Percentiles rank a stretch among this genome's conserved stretches.
These are phyloP conservation scores for Heliamphora pulchella DNA, from an alignment of 179 eudicot genomes.

Conservation along the genomic window DNA sequence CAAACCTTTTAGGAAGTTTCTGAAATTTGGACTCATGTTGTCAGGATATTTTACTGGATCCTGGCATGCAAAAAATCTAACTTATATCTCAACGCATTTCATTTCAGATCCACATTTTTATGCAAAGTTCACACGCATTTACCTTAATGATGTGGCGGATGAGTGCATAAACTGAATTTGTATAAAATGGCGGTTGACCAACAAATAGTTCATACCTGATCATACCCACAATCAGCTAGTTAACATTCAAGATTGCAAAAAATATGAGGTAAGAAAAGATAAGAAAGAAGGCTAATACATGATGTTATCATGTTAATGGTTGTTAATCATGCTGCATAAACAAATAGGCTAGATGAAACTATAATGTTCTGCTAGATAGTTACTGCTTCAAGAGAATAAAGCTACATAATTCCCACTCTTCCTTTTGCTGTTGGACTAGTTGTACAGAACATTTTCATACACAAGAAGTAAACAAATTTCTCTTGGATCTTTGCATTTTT, in stretches of 20 bases:
- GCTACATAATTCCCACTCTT: neutral
- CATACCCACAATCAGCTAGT: conserved; percentile 17
- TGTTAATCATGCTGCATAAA: neutral
- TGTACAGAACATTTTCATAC: no score
- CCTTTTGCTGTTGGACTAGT: neutral
- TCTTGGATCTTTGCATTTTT: neutral
- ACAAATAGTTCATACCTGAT: conserved; percentile 94
- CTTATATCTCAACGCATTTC: neutral
- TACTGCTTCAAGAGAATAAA: neutral
- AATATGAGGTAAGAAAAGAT: conserved; percentile 1
- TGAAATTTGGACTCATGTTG: conserved; percentile 80
- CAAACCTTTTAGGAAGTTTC: conserved; percentile 83
- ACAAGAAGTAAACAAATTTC: no score
- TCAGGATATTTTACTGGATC: conserved; percentile 98
- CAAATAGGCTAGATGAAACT: neutral
- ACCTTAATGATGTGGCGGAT: conserved; percentile 95
- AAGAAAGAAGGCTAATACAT: neutral
- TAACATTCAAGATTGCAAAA: neutral
- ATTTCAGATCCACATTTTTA: neutral
- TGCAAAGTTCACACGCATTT: conserved; percentile 10
- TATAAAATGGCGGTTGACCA: conserved; percentile 98
- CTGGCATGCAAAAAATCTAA: conserved; percentile 28
- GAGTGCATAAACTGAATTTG: conserved; percentile 94
- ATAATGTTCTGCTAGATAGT: neutral
- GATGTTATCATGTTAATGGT: neutral